A percentile compares a stretch with the other conserved stretches of the same genome.
Conservation (phyloP, 176 grass and related monocot species). For the Zizania latifolia region DNA sequence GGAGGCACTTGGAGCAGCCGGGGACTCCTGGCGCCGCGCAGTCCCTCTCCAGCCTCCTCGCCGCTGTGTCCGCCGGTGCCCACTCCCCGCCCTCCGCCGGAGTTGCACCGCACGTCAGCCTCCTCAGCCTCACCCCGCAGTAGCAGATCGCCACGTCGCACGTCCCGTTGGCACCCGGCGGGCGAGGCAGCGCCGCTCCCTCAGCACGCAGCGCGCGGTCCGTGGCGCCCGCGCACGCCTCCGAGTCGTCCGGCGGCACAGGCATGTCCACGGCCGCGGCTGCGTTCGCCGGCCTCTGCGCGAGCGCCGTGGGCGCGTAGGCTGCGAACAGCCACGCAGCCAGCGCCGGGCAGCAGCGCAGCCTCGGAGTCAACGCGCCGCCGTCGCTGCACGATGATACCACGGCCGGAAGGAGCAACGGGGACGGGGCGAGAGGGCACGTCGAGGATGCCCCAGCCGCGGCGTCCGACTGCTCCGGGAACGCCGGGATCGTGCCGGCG, state of each 20-base stretch:
- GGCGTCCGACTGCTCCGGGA: conserved; percentile 87
- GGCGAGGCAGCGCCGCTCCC: conserved; percentile 42
- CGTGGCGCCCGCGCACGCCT: conserved; percentile 42
- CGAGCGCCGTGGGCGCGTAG: conserved; percentile 66
- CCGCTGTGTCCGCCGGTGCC: conserved; percentile 17
- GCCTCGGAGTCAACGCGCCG: conserved; percentile 25
- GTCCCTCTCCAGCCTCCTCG: conserved; percentile 44
- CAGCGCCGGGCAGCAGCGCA: conserved; percentile 78
- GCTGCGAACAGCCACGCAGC: conserved; percentile 83
- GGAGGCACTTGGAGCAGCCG: conserved; percentile 72
- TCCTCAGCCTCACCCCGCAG: conserved; percentile 70
- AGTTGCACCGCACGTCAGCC: conserved; percentile 43
- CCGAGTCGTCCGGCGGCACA: conserved; percentile 51
- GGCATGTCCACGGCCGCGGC: conserved; percentile 51
- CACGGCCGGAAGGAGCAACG: conserved; percentile 58
- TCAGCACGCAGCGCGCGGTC: conserved; percentile 54
- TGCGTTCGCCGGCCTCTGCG: background rate
- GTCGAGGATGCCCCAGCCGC: conserved; percentile 40
- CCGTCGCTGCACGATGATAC: conserved; percentile 34
- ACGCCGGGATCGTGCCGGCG: conserved; percentile 79
- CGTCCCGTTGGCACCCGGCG: conserved; percentile 50
- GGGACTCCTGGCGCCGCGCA: conserved; percentile 48
- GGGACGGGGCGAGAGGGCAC: conserved; percentile 61
- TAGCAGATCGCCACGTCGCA: conserved; percentile 79
- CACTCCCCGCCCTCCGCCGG: conserved; percentile 28